Conservation (phyloP, 2,329 filamentous ascomycete genomes). For the Nannizziopsis arthrosporioides region DNA sequence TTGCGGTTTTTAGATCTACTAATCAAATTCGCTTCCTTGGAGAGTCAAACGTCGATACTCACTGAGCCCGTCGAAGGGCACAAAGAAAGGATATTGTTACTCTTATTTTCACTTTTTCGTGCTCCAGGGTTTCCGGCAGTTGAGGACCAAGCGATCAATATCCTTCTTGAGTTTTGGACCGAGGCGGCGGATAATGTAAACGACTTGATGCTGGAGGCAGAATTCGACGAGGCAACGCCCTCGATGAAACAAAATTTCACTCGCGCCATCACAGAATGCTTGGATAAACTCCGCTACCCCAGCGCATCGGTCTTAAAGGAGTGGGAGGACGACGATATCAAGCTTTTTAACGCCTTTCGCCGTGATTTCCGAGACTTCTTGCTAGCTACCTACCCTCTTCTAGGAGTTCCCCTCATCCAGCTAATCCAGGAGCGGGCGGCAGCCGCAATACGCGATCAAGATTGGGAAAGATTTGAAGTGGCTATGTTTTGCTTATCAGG, state of each 20-base stretch:
- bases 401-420: constrained; percentile 33
- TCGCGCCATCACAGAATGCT: constrained; percentile 32
- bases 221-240: constrained; percentile 21
- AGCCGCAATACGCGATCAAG: constrained; percentile 22
- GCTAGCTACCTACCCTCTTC: constrained; percentile 32
- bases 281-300: constrained; percentile 34
- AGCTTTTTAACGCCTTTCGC: constrained; percentile 34
- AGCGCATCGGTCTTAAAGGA: constrained; percentile 23
- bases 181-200: constrained; percentile 31
- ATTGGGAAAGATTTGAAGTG: constrained; percentile 36
- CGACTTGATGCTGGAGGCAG: constrained; percentile 22
- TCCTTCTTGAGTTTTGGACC: constrained; percentile 34
- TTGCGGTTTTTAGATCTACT: constrained; percentile 33
- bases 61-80: constrained; percentile 22
- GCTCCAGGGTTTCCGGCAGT: constrained; percentile 32
- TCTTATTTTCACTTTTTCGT: constrained; percentile 31
- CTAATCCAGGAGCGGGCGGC: constrained; percentile 31
- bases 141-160: constrained; percentile 29
- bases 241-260: constrained; percentile 30
- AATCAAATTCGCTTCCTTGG: constrained; percentile 26
- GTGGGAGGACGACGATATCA: constrained; percentile 35
- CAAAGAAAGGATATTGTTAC: constrained; percentile 25
- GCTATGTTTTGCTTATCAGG: constrained; percentile 35
- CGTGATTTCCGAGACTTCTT: constrained; percentile 38
- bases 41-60: constrained; percentile 23